Conservation (phyloP, 139 green algal genomes). For the Mychonastes homosphaera region DNA sequence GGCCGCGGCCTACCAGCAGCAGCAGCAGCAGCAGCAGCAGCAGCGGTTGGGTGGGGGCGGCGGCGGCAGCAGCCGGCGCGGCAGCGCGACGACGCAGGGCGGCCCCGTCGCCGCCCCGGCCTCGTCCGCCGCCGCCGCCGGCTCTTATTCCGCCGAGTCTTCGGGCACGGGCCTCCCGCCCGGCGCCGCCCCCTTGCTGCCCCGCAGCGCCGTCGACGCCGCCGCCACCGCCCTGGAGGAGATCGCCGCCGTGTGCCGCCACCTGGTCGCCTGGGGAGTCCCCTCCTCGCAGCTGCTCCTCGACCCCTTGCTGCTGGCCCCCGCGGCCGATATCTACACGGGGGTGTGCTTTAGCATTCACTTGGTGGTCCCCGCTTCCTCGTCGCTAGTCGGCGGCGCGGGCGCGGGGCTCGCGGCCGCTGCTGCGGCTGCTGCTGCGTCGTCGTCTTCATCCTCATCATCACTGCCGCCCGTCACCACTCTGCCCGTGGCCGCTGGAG, state of each 20-base stretch:
- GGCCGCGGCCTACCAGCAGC: conserved; percentile 1
- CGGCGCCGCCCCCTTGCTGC: too few relatives aligned
- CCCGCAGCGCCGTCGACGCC: too few relatives aligned
- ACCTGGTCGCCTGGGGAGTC: conserved; percentile 47
- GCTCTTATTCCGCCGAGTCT: too few relatives aligned
- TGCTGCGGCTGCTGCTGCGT: too few relatives aligned
- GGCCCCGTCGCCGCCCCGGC: not conserved
- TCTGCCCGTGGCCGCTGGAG: conserved; percentile 39
- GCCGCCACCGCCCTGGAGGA: conserved; percentile 28
- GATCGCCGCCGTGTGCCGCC: conserved; percentile 21
- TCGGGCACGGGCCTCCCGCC: too few relatives aligned
- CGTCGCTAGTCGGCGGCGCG: too few relatives aligned
- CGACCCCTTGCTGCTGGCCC: conserved; percentile 53
- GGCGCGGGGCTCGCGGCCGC: too few relatives aligned
- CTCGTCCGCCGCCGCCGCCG: not conserved
- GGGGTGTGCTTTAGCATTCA: conserved; percentile 27
- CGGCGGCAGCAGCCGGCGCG: not conserved
- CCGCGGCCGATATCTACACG: conserved; percentile 41
- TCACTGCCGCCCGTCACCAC: not conserved
- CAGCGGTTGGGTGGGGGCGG: not conserved
- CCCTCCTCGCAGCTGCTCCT: conserved; percentile 19
- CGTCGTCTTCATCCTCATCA: too few relatives aligned
- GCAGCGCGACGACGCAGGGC: not conserved
- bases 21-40: conserved; percentile 4
- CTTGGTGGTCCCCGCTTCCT: not conserved